phyloP scores from a whole-genome alignment of 164 flowering plant species.

The Chimonanthus salicifolius region DNA sequence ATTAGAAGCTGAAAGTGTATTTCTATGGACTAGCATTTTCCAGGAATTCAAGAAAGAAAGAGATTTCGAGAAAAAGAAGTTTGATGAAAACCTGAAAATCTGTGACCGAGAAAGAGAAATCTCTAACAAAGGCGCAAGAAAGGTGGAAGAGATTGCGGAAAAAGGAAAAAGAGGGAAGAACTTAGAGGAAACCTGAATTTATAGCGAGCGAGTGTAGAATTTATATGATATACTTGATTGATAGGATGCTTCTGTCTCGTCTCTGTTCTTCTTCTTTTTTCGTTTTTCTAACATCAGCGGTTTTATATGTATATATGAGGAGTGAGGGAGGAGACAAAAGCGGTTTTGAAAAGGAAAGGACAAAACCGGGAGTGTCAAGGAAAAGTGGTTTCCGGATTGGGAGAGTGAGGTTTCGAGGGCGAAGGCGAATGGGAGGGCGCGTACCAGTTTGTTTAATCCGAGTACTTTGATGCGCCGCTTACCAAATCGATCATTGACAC shows the following conservation, averaged over 20 bases:
- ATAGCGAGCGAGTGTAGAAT: neutral
- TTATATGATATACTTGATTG: too few species aligned
- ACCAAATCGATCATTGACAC: conserved; percentile 40
- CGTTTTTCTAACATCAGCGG: neutral
- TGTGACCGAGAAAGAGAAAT: neutral
- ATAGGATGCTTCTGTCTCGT: neutral
- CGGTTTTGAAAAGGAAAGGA: neutral
- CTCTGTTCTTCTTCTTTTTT: neutral
- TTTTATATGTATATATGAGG: too few species aligned
- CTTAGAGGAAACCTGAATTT: neutral
- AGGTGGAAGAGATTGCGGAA: neutral
- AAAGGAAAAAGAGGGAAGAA: neutral
- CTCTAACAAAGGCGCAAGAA: too few species aligned
- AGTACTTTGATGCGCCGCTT: conserved; percentile 16
- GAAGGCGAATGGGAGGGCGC: conserved; percentile 16
- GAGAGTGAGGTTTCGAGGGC: conserved; percentile 18
- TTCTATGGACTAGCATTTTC: neutral
- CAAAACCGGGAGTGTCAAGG: neutral
- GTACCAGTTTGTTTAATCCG: neutral
- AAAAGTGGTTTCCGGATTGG: neutral
- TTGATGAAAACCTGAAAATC: neutral
- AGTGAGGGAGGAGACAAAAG: neutral
- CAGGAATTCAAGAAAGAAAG: neutral
- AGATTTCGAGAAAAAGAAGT: neutral
- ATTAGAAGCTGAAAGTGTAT: neutral